These are phyloP conservation scores for Claviceps pazoutovae DNA, from an alignment of 2,329 filamentous ascomycete species.

Conservation along the genomic window DNA sequence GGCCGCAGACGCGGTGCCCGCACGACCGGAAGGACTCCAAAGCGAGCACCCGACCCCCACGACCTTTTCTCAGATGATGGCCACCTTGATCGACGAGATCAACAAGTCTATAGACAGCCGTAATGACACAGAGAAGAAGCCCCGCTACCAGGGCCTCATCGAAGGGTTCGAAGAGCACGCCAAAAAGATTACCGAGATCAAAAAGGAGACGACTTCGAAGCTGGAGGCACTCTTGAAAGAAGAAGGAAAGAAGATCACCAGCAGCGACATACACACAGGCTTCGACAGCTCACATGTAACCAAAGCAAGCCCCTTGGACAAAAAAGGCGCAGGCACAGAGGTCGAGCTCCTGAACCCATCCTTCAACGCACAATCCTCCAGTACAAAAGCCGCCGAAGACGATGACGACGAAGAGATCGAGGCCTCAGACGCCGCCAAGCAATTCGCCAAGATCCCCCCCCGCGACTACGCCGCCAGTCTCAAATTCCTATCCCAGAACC, in stretches of 20 bases:
- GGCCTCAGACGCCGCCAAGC: constrained; percentile 61
- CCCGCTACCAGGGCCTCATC: constrained; percentile 62
- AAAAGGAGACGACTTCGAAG: constrained; percentile 60
- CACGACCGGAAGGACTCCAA: constrained; percentile 67
- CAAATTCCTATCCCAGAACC: constrained; percentile 66
- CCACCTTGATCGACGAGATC: constrained; percentile 84
- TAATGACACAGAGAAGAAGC: constrained; percentile 43
- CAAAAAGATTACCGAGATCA: constrained; percentile 62
- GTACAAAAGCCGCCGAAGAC: constrained; percentile 26
- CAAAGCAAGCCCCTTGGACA: constrained; percentile 38
- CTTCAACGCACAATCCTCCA: constrained; percentile 13
- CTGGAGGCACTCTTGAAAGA: constrained; percentile 72
- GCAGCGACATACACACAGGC: constrained; percentile 73
- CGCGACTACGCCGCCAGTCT: constrained; percentile 61
- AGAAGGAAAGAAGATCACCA: constrained; percentile 83
- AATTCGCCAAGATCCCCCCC: constrained; percentile 66
- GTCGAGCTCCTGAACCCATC: constrained; percentile 68
- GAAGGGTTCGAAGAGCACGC: constrained; percentile 65
- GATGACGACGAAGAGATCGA: constrained; percentile 64
- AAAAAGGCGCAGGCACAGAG: constrained; percentile 33
- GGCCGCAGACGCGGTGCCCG: constrained; percentile 60
- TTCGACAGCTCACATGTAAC: constrained; percentile 78
- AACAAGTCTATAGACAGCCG: constrained; percentile 73
- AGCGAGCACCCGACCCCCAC: constrained; percentile 59
- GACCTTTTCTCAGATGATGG: constrained; percentile 95